Conservation (phyloP, 352 stramenopile species). For the Phytophthora pseudosyringae region DNA sequence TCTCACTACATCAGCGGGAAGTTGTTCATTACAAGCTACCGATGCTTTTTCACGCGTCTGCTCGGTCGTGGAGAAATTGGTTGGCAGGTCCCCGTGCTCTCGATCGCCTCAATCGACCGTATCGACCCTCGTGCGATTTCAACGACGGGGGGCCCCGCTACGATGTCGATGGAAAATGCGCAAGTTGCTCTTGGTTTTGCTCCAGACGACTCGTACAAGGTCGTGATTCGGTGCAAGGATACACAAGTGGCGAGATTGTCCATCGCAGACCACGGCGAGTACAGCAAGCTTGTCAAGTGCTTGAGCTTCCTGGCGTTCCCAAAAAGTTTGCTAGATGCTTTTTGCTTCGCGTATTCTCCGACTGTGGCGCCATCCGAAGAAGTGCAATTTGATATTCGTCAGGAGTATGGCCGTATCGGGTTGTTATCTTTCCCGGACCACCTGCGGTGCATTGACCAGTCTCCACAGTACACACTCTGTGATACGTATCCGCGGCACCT, state of each 20-base stretch:
- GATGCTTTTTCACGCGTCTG: conserved; percentile 75
- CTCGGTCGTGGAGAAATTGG: conserved; percentile 59
- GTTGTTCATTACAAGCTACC: conserved; percentile 87
- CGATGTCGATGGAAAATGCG: conserved; percentile 54
- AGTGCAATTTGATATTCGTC: conserved; percentile 78
- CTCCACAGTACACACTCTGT: conserved; percentile 84
- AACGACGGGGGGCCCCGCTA: conserved; percentile 25
- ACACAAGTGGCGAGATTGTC: conserved; percentile 70
- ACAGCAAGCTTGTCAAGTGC: conserved; percentile 80
- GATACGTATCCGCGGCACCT: conserved; percentile 96
- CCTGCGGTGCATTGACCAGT: conserved; percentile 83
- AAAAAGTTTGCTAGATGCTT: conserved; percentile 73
- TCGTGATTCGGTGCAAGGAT: conserved; percentile 85
- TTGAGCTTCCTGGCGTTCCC: conserved; percentile 79
- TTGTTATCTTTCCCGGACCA: conserved; percentile 68
- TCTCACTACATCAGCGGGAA: conserved; percentile 78
- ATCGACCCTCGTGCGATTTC: conserved; percentile 45
- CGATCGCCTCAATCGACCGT: conserved; percentile 72
- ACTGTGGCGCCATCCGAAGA: conserved; percentile 77
- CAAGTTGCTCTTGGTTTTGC: conserved; percentile 69
- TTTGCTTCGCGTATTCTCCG: conserved; percentile 83
- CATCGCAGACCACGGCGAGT: conserved; percentile 76
- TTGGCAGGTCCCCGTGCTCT: conserved; percentile 82
- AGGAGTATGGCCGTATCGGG: conserved; percentile 83
- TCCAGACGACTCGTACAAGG: conserved; percentile 59